A percentile compares a stretch with the other conserved stretches of the same genome.
These are phyloP conservation scores for Yarrowia yakushimensis DNA, from an alignment of 805 yeast species.

Conservation along the genomic window DNA sequence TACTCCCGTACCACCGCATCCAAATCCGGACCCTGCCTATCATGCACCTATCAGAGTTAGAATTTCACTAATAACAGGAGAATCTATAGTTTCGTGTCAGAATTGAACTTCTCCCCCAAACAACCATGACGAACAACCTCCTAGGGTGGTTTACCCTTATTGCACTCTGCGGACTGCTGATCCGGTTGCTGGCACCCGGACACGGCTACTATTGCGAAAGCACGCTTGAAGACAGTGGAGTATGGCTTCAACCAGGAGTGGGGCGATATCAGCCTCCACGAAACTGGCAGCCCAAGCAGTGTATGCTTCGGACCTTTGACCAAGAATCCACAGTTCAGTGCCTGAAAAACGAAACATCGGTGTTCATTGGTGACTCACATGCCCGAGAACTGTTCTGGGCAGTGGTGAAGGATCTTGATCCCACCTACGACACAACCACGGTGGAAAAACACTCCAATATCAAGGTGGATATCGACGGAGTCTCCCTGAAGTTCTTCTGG, in stretches of 20 bases:
- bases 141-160: constrained; percentile 9
- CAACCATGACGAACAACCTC: constrained; percentile 14
- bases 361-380: constrained; percentile 33
- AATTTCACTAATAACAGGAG: neutral
- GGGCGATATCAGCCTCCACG: constrained; percentile 15
- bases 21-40: neutral
- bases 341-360: constrained; percentile 27
- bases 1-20: too few relatives aligned
- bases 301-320: constrained; percentile 29
- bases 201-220: constrained; percentile 17
- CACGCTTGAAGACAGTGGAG: constrained; percentile 14
- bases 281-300: constrained; percentile 33
- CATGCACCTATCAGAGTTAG: constrained; percentile 20
- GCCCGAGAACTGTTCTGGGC: constrained; percentile 32
- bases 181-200: neutral
- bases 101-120: neutral
- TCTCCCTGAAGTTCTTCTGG: constrained; percentile 2
- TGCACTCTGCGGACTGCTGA: neutral
- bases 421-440: constrained; percentile 24
- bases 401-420: constrained; percentile 30
- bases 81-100: too few relatives aligned
- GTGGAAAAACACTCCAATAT: constrained; percentile 4
- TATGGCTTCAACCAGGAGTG: neutral
- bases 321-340: constrained; percentile 28
- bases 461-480: neutral